These are phyloP conservation scores for Taxawa tesnikishii DNA, from an alignment of 2,329 filamentous ascomycete genomes.

Conservation along the genomic window DNA sequence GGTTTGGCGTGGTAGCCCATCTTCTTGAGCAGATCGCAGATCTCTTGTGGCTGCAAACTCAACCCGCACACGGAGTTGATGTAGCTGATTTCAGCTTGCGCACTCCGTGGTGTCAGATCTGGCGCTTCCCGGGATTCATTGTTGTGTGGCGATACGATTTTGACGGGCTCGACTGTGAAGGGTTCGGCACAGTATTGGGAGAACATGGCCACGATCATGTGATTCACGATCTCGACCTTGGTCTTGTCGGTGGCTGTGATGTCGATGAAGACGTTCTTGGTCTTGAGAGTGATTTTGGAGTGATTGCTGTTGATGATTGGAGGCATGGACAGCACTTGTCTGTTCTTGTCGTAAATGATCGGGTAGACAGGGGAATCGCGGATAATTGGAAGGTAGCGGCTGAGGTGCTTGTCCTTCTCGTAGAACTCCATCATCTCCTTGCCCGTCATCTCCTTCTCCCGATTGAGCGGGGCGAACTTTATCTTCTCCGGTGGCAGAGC, in stretches of 20 bases:
- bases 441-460: conserved; percentile 75
- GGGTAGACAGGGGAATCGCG: conserved; percentile 88
- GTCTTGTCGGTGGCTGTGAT: conserved; percentile 93
- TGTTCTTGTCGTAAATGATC: conserved; percentile 84
- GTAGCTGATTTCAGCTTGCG: conserved; percentile 80
- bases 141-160: conserved; percentile 89
- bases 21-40: conserved; percentile 70
- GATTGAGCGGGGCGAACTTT: conserved; percentile 81
- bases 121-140: conserved; percentile 69
- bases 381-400: conserved; percentile 87
- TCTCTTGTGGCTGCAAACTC: conserved; percentile 56
- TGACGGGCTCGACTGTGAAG: conserved; percentile 88
- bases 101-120: conserved; percentile 61
- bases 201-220: conserved; percentile 97
- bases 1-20: conserved; percentile 81
- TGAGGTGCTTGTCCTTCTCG: conserved; percentile 82
- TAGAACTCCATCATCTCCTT: conserved; percentile 91
- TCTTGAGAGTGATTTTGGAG: conserved; percentile 88
- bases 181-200: conserved; percentile 76
- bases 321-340: conserved; percentile 79
- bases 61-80: conserved; percentile 89
- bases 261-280: conserved; percentile 91
- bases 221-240: conserved; percentile 89
- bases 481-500: conserved; percentile 85
- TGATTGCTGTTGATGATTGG: conserved; percentile 97